Base-by-base conservation (phyloP, 1,284 basidiomycete genomes). In the Trametes versicolor region DNA sequence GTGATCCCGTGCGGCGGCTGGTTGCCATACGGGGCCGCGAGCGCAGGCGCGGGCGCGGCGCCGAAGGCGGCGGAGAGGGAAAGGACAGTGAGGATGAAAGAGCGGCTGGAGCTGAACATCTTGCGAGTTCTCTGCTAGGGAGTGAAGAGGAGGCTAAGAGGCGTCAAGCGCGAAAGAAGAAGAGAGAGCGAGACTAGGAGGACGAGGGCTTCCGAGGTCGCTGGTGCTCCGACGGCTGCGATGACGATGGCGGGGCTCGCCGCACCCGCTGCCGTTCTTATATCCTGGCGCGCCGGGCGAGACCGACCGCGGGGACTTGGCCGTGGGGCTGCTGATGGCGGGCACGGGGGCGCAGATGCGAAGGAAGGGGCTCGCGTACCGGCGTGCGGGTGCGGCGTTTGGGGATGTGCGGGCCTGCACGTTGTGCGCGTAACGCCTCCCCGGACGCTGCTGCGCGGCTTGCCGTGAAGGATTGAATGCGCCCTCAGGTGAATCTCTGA, bases 71-170 rank as follows among this genome's bases (percentile, higher is more conserved):
- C 56, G 48, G 63, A 17, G 48, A 66, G 52, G 37, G 41, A 52
- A 56, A 67, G 51, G 65, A 69, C 41, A 12, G 58, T 41, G 60
- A 60, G 47, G 63, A 70, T n/a, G 25, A 67, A 56, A 37, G 68
- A 67, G 60, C 66, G 65, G 50, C 55, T 60, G 54, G 60, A 62
- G 60, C 54, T 51, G 66, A 65, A 66, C 68, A 70, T 70, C 17
- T 56, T 64, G 25, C 21, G 19, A 23, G 34, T 21, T 41, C n/a
- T 27, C 32, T 29, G 37, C n/a, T 39, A 7, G 34, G 27, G 29
- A 19, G 36, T 21, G 12, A 32, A 21, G 27, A 21, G 25, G 37
- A 21, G 27, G 60, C 6, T 15, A 43, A 17, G 37, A 13, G 13
- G n/a, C n/a, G 37, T 57, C 57, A 29, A 41, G 25, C 48, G 41